phyloP scores from a whole-genome alignment of 106 monocot species.

The Dendrobium chrysotoxum region DNA sequence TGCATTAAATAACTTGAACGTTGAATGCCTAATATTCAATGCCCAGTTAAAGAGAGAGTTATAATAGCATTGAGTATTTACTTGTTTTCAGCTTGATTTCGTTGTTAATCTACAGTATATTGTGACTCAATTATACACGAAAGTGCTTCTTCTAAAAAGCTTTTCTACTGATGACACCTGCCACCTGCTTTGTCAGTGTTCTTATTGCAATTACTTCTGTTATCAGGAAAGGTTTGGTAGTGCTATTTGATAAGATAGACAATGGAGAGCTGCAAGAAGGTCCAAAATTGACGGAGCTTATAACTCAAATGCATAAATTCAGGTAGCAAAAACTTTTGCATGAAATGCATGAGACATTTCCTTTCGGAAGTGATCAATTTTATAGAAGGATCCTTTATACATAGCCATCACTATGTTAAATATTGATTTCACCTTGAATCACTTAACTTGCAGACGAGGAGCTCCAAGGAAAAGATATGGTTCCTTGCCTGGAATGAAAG shows the following conservation, averaged over 20 bases:
- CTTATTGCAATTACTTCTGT: neutral
- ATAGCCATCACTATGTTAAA: neutral
- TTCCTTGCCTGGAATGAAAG: slow-evolving; percentile 72
- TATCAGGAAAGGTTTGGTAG: slow-evolving; percentile 83
- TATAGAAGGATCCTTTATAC: neutral
- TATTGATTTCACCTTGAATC: neutral
- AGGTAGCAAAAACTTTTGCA: slow-evolving; percentile 34
- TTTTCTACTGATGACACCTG: neutral
- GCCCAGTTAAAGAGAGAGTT: neutral
- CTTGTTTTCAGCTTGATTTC: slow-evolving; percentile 1
- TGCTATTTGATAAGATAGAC: slow-evolving; percentile 75
- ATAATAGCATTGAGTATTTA: neutral
- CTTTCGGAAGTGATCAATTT: neutral
- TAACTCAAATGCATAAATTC: slow-evolving; percentile 66
- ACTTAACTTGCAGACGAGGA: slow-evolving; percentile 58
- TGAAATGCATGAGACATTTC: neutral
- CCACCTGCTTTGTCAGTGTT: neutral
- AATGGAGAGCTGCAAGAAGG: slow-evolving; percentile 72
- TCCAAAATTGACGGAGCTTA: slow-evolving; percentile 34
- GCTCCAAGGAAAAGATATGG: slow-evolving; percentile 82
- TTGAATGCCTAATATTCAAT: neutral
- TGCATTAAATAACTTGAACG: neutral
- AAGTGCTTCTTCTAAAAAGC: neutral
- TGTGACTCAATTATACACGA: neutral
- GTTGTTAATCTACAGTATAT: neutral